Percentiles rank a stretch among this genome's conserved stretches.
Evolutionary conservation across 768 basidiomycete genomes (phyloP).

Genomic region (Calocera cornea): DNA sequence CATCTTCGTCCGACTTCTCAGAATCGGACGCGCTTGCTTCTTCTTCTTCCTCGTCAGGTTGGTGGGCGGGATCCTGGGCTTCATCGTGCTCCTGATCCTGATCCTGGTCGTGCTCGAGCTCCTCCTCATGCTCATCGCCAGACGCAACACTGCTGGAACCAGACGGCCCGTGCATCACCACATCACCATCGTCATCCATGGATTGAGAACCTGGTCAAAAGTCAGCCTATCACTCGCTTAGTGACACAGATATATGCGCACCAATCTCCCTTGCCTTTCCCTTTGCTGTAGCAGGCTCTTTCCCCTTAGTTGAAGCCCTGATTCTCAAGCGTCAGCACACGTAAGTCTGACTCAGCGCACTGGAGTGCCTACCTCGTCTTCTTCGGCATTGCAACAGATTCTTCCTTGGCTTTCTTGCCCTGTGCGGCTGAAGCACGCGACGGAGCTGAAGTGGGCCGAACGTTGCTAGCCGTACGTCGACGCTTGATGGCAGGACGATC

Average conservation of each 20-base stretch:
- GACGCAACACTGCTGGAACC: not conserved
- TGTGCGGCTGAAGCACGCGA: not conserved
- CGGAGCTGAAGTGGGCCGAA: not conserved
- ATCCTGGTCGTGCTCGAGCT: not conserved
- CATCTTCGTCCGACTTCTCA: not conserved
- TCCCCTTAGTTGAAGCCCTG: not conserved
- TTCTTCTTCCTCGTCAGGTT: not conserved
- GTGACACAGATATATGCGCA: not conserved
- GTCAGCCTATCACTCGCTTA: not conserved
- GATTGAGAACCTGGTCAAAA: not conserved
- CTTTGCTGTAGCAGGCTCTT: not conserved
- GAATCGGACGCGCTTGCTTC: conserved; percentile 2
- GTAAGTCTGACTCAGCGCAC: not conserved
- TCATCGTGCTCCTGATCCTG: not conserved
- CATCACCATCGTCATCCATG: not conserved
- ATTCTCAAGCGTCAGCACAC: not conserved
- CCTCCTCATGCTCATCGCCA: not conserved
- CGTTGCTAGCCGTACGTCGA: not conserved
- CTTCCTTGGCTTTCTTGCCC: not conserved
- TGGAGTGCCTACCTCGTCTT: not conserved
- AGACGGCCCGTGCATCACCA: not conserved
- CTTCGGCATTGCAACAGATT: not conserved
- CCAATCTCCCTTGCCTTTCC: not conserved
- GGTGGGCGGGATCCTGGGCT: too few species aligned
- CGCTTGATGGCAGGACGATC: not conserved